These are phyloP conservation scores for Kockovaella imperatae DNA, from an alignment of 768 basidiomycete genomes.

Conservation along the genomic window DNA sequence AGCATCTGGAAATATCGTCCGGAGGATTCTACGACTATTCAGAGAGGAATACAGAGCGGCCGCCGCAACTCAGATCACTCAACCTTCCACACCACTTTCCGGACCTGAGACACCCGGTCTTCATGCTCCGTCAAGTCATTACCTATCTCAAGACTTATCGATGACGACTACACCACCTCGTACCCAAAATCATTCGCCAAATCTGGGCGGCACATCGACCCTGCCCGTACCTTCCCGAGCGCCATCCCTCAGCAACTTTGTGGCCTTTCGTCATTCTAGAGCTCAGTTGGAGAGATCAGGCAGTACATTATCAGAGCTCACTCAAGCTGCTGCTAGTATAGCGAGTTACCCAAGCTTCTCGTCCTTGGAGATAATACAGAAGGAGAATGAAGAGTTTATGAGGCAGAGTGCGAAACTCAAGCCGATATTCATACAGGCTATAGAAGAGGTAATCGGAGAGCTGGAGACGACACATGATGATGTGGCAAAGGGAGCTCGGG, in stretches of 20 bases:
- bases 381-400: constrained; percentile 41
- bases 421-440: constrained; percentile 92
- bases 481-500: constrained; percentile 84
- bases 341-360: constrained; percentile 11
- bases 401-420: constrained; percentile 52
- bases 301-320: constrained; percentile 20
- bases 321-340: constrained; percentile 9
- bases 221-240: constrained; percentile 6
- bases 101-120: constrained; percentile 40
- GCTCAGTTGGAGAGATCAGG: constrained; percentile 39
- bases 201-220: background rate
- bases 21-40: constrained; percentile 85
- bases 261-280: constrained; percentile 41
- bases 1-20: constrained; percentile 87
- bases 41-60: constrained; percentile 91
- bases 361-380: background rate
- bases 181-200: constrained; percentile 5
- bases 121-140: constrained; percentile 35
- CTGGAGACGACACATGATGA: constrained; percentile 92
- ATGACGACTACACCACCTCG: constrained; percentile 10
- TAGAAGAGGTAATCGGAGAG: constrained; percentile 92
- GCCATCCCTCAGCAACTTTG: constrained; percentile 38
- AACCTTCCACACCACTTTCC: constrained; percentile 34
- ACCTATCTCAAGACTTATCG: constrained; percentile 26
- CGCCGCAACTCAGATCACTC: constrained; percentile 48